Evolutionary conservation across 441 rosid species (phyloP), one percentile per base, ranked within the genome.

Genomic region (Croton setiger): DNA sequence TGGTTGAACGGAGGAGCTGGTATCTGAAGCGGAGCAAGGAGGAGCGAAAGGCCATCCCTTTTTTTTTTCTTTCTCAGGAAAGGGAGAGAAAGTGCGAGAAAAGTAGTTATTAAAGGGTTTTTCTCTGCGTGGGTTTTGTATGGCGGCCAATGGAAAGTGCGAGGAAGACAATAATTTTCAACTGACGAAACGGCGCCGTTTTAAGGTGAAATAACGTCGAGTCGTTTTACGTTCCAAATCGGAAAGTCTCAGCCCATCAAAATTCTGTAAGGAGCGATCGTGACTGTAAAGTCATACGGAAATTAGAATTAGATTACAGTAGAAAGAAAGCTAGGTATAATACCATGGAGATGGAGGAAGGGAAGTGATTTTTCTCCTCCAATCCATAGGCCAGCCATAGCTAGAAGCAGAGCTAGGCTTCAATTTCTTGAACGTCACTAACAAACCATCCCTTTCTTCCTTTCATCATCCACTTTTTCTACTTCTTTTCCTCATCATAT

Each of bases 11-110:
- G 58, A 74, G 66, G 76, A 80, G 75, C 64, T 60, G 88, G 59
- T 83, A 83, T 77, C 88, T 75, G 72, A 88, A 84, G 75, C 83
- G 91, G 72, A 72, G 84, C 71, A 76, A 75, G 69, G 79, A 69
- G 59, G 82, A 71, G 58, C 89, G 82, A 18, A 86, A 70, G 64
- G 92, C 87, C 97, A 63, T 72, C 31, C 31, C 31, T 27, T 27
- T 2, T 27, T 27, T 15, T 3, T 61, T 15, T 15, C 20, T 66
- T 67, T 69, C 74, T 67, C 70, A 60, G 11, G 74, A 61, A 79
- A 69, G 48, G 20, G 71, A 54, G 10, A 52, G 82, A 54, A 63
- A 72, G 59, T 45, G 11, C 15, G 15, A 14, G 11, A 63, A 60
- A 39, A 12, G 36, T 37, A 3, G 17, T 36, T 13, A 23, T 4